Base-by-base conservation (phyloP, 306 rosid genomes). In the Malus sieversii region DNA sequence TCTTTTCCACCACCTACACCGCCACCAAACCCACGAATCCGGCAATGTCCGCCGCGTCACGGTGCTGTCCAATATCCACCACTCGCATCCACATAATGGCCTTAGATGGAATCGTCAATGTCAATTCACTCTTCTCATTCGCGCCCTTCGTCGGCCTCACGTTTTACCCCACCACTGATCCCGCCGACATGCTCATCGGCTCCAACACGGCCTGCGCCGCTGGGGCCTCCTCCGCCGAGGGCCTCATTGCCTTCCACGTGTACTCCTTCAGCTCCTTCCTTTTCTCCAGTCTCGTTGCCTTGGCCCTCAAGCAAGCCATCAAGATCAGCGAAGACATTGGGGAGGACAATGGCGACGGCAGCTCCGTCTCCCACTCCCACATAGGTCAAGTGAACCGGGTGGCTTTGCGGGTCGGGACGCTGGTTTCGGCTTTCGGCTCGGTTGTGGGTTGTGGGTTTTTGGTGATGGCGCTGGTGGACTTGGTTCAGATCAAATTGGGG, bases 211-310 rank as follows among this genome's bases (percentile, higher is more conserved):
- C 72, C 19, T 91, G 96, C 68, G 73, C 73, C 0, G 93, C 95
- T 29, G 84, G 87, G 4, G 10, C 84, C 66, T 75, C 85, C 4
- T 3, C 84, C 1, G 80, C 90, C 0, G 87, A 88, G 60, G 82
- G 83, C 46, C 90, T 94, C 40, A 79, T 92, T 10, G 23, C 90
- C 35, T 87, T 52, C 87, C 92, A 91, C 73, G 93, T 92, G 4
- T 91, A 87, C 88, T 91, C 97, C 70, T 94, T 94, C 88, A 90
- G 96, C 87, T 90, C 85, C 61, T 94, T 94, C 83, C 92, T 94
- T n/a, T 94, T 94, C 90, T 94, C 97, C 22, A 92, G 95, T 84
- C 98, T 91, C 62, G 75, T 94, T 15, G 95, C 98, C 35, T 69
- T 85, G 75, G 90, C 97, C 23, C 85, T 94, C 35, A 94, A 91